A percentile compares a stretch with the other conserved stretches of the same genome.
Evolutionary conservation across 2,329 filamentous ascomycete genomes (phyloP).

Genomic region (Trichoderma atrobrunneum): DNA sequence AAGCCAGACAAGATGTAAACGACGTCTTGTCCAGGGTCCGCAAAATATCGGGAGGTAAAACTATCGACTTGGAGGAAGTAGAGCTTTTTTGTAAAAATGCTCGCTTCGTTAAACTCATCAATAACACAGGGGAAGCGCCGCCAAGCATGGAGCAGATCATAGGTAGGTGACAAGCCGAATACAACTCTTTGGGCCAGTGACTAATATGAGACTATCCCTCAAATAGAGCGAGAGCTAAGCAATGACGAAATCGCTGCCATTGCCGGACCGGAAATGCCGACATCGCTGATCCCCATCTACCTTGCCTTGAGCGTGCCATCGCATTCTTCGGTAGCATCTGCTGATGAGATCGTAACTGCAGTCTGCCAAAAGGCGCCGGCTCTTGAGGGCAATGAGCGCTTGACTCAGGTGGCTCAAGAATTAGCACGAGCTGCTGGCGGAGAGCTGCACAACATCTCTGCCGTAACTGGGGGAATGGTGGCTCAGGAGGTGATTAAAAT

Average conservation of each 20-base stretch:
- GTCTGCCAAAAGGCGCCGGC: slow-evolving; percentile 45
- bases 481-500: slow-evolving; percentile 98
- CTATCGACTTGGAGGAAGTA: slow-evolving; percentile 69
- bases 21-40: slow-evolving; percentile 70
- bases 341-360: slow-evolving; percentile 52
- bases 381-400: slow-evolving; percentile 48
- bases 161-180: slow-evolving; percentile 44
- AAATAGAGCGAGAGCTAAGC: slow-evolving; percentile 51
- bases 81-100: slow-evolving; percentile 95
- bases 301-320: slow-evolving; percentile 60
- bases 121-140: slow-evolving; percentile 45
- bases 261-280: slow-evolving; percentile 45
- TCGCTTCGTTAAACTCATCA: slow-evolving; percentile 85
- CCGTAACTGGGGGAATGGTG: slow-evolving; percentile 83
- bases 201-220: not conserved
- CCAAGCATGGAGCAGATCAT: slow-evolving; percentile 51
- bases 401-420: slow-evolving; percentile 59
- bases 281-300: slow-evolving; percentile 67
- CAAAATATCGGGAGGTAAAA: slow-evolving; percentile 44
- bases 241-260: slow-evolving; percentile 53
- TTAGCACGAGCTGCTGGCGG: slow-evolving; percentile 73
- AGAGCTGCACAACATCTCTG: slow-evolving; percentile 90
- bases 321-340: slow-evolving; percentile 42
- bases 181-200: not conserved
- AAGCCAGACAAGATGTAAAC: slow-evolving; percentile 73